These are phyloP conservation scores for Avena atlantica DNA, from an alignment of 176 grass and related monocot genomes.

Conservation along the genomic window DNA sequence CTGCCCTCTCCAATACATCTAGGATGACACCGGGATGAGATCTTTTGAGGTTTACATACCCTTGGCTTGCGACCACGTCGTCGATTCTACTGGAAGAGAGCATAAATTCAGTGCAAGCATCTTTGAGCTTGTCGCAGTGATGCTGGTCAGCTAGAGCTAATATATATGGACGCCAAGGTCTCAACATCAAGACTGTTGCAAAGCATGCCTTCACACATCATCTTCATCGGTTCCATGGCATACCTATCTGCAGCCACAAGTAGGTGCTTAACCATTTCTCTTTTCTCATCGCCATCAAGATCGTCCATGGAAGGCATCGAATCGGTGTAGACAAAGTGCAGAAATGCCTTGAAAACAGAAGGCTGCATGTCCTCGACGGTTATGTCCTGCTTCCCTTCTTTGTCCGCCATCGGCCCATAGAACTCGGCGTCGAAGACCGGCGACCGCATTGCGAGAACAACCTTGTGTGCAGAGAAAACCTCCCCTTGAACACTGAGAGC, in stretches of 20 bases:
- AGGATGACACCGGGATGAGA: neutral
- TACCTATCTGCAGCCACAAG: neutral
- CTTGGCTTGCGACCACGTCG: neutral
- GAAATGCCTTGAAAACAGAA: neutral
- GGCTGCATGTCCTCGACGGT: neutral
- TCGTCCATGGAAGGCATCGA: neutral
- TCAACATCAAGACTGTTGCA: neutral
- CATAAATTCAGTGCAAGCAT: neutral
- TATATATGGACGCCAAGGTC: neutral
- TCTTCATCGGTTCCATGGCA: neutral
- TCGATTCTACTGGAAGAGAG: neutral
- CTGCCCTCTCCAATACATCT: neutral
- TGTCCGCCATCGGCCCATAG: neutral
- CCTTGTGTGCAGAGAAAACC: neutral
- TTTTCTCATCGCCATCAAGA: neutral
- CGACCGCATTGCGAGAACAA: neutral
- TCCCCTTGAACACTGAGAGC: neutral
- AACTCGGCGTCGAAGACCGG: neutral
- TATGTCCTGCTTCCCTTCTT: neutral
- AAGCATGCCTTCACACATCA: neutral
- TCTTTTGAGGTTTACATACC: constrained; percentile 6
- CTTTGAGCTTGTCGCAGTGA: neutral
- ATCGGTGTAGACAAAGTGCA: neutral
- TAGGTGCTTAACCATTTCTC: neutral
- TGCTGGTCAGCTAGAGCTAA: constrained; percentile 2